Percentiles rank a stretch among this genome's conserved stretches.
Evolutionary conservation across 176 grass and related monocot genomes (phyloP).

Genomic region (Lolium perenne): DNA sequence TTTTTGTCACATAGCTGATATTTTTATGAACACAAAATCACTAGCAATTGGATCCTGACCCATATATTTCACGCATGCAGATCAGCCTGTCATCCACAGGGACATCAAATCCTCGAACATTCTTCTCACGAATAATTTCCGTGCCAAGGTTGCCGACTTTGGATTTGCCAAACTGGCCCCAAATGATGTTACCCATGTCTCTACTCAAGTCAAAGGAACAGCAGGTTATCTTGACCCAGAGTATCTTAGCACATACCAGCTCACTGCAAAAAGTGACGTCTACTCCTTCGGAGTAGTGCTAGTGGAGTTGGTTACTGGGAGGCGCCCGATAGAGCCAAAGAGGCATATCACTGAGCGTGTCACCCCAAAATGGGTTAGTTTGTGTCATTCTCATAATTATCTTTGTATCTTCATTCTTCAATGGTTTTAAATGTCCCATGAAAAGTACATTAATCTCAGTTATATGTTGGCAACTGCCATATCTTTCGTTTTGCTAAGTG

Average conservation of each 20-base stretch:
- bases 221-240: slow-evolving; percentile 80
- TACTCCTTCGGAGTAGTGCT: slow-evolving; percentile 76
- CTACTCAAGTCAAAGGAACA: slow-evolving; percentile 85
- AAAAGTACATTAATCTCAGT: slow-evolving; percentile 8
- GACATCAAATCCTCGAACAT: slow-evolving; percentile 98
- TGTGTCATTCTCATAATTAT: slow-evolving; percentile 2
- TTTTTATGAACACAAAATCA: slow-evolving; percentile 13
- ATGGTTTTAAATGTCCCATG: background rate
- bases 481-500: background rate
- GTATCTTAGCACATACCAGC: slow-evolving; percentile 76
- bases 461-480: background rate
- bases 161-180: slow-evolving; percentile 74
- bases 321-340: slow-evolving; percentile 64
- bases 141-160: slow-evolving; percentile 79
- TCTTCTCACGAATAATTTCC: slow-evolving; percentile 62
- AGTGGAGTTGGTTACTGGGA: slow-evolving; percentile 71
- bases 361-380: slow-evolving; percentile 76
- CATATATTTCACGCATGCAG: slow-evolving; percentile 46
- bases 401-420: background rate
- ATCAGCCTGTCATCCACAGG: slow-evolving; percentile 89
- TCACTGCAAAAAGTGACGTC: slow-evolving; percentile 75
- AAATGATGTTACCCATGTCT: slow-evolving; percentile 56
- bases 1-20: background rate
- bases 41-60: slow-evolving; percentile 11
- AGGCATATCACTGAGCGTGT: slow-evolving; percentile 59